These are phyloP conservation scores for Larix kaempferi DNA, from an alignment of 75 land plant genomes.

Conservation along the genomic window DNA sequence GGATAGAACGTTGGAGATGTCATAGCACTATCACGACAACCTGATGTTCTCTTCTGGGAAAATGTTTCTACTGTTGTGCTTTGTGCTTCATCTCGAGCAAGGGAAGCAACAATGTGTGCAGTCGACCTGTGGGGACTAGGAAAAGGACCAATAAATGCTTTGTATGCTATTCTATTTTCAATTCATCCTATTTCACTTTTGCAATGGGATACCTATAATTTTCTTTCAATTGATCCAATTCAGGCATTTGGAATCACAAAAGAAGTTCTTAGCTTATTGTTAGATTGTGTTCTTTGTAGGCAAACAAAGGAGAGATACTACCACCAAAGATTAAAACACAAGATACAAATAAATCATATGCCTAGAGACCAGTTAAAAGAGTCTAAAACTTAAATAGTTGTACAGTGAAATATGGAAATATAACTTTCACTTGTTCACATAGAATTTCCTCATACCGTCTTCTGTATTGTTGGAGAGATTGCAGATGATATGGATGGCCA, in stretches of 20 bases:
- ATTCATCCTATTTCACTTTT: constrained; percentile 50
- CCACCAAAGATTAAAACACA: too few species aligned
- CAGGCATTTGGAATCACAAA: constrained; percentile 40
- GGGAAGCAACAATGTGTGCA: constrained; percentile 57
- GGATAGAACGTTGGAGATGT: too few species aligned
- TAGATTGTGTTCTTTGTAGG: too few species aligned
- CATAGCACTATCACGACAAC: constrained; percentile 29
- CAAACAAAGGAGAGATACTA: too few species aligned
- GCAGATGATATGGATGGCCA: too few species aligned
- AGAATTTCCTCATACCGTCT: too few species aligned
- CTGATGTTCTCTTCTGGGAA: constrained; percentile 63
- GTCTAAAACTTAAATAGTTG: too few species aligned
- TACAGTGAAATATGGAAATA: too few species aligned
- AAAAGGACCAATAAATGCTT: constrained; percentile 64
- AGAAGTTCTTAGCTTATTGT: constrained; percentile 23
- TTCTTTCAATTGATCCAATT: constrained; percentile 68
- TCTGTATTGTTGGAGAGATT: too few species aligned
- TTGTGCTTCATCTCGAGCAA: constrained; percentile 47
- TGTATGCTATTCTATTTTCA: constrained; percentile 84
- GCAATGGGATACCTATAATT: constrained; percentile 68
- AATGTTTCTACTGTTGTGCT: constrained; percentile 47
- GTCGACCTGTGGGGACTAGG: constrained; percentile 89
- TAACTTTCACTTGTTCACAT: too few species aligned
- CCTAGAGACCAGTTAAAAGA: too few species aligned
- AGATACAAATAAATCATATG: too few species aligned